Conservation (phyloP, 164 flowering plant species). For the Annona squamosa region DNA sequence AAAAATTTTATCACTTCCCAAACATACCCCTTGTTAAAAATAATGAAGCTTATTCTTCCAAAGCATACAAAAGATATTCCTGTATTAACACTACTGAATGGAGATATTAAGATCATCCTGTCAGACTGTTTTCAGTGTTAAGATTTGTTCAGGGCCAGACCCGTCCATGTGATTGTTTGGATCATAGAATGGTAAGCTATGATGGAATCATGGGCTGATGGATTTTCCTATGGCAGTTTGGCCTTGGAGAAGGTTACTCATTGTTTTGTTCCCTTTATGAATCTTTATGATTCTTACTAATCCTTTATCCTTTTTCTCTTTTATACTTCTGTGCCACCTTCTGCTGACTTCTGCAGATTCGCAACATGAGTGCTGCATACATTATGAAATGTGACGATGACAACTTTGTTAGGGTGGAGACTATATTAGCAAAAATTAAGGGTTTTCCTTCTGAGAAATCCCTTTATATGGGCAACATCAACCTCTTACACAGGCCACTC, state of each 20-base stretch:
- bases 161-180: neutral
- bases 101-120: neutral
- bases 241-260: neutral
- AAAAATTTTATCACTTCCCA: no score
- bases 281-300: neutral
- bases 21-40: no score
- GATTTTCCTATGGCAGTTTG: neutral
- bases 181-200: neutral
- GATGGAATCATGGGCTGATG: neutral
- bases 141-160: neutral
- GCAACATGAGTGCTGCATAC: conserved; percentile 62
- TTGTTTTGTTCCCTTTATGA: neutral
- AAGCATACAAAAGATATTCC: neutral
- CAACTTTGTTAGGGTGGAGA: conserved; percentile 77
- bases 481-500: conserved; percentile 83
- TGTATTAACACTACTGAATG: neutral
- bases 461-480: conserved; percentile 91
- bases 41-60: no score
- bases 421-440: conserved; percentile 58
- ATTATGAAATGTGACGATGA: conserved; percentile 98
- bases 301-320: neutral
- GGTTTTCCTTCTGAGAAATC: conserved; percentile 31
- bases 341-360: conserved; percentile 43
- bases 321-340: neutral
- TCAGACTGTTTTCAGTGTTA: neutral